Evolutionary conservation across 371 early-diverging fungal genomes (phyloP).

Genomic region (Mortierella sp.): DNA sequence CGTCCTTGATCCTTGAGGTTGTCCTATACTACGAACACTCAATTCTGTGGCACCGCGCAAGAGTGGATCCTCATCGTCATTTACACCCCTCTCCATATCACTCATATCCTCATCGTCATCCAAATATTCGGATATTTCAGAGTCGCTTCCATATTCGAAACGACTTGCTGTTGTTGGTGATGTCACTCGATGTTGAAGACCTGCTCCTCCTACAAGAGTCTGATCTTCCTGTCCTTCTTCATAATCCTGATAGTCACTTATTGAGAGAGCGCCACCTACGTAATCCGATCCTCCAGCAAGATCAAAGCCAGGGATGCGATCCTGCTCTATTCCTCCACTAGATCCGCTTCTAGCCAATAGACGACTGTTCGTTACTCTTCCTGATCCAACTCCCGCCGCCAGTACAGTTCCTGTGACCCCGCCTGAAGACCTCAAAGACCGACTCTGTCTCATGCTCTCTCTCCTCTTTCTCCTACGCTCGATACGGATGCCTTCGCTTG

Average conservation of each 20-base stretch:
- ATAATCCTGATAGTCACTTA: constrained; percentile 26
- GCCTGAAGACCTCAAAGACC: constrained; percentile 3
- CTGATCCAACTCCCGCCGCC: constrained; percentile 22
- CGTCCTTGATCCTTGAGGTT: not conserved
- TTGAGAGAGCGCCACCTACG: constrained; percentile 18
- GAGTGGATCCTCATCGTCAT: constrained; percentile 9
- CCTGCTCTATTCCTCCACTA: constrained; percentile 7
- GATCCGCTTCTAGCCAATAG: constrained; percentile 23
- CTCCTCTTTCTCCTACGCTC: constrained; percentile 42
- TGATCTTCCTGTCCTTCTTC: constrained; percentile 46
- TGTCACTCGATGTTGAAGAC: not conserved
- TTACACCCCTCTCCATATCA: constrained; percentile 43
- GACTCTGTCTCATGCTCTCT: constrained; percentile 29
- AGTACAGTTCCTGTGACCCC: not conserved
- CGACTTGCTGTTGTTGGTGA: constrained; percentile 4
- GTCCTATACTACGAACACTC: constrained; percentile 8
- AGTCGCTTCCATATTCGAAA: constrained; percentile 20
- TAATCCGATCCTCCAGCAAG: constrained; percentile 19
- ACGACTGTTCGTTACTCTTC: not conserved
- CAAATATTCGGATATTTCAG: constrained; percentile 30
- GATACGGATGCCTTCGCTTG: constrained; percentile 53
- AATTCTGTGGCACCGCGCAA: constrained; percentile 16
- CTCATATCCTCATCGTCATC: constrained; percentile 37
- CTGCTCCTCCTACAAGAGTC: constrained; percentile 22
- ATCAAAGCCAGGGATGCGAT: constrained; percentile 14